Percentiles rank a stretch among this genome's conserved stretches.
phyloP scores from a whole-genome alignment of 2,329 filamentous ascomycete species.

The Thelonectria discophora region DNA sequence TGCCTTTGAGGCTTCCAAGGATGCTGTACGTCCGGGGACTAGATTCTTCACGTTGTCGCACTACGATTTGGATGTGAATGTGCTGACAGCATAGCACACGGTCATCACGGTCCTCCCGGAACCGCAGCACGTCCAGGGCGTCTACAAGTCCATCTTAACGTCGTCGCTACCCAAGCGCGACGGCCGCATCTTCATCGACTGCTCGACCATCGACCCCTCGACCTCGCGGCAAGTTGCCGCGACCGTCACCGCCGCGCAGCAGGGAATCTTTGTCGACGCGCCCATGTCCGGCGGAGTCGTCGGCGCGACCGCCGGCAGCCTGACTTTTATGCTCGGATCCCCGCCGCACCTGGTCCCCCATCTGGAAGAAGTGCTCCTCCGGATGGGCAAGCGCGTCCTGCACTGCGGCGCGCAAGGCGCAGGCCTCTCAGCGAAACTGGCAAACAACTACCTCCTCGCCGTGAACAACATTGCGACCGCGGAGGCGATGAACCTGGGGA shows the following conservation, averaged over 20 bases:
- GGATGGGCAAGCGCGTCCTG: constrained; percentile 87
- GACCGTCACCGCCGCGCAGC: constrained; percentile 68
- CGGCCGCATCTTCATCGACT: constrained; percentile 88
- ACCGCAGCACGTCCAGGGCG: constrained; percentile 83
- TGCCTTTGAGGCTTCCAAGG: constrained; percentile 58
- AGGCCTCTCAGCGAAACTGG: constrained; percentile 90
- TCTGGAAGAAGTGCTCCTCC: constrained; percentile 73
- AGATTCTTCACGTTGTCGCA: too few relatives aligned
- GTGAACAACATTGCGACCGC: constrained; percentile 85
- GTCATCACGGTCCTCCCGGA: constrained; percentile 91
- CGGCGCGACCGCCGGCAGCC: constrained; percentile 83
- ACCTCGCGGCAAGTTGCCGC: constrained; percentile 82
- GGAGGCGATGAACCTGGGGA: constrained; percentile 73
- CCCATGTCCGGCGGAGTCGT: constrained; percentile 98
- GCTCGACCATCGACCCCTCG: constrained; percentile 92
- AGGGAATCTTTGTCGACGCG: constrained; percentile 87
- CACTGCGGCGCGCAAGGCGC: constrained; percentile 87
- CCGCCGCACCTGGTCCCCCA: constrained; percentile 67
- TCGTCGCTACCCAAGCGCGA: constrained; percentile 61
- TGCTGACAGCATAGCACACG: constrained; percentile 71
- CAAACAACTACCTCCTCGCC: constrained; percentile 96
- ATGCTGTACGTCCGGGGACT: constrained; percentile 56
- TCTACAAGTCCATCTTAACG: constrained; percentile 80
- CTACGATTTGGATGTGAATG: too few relatives aligned
- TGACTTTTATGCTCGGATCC: constrained; percentile 96